Conservation (phyloP, 108 stramenopile genomes). For the Bacterosira constricta region DNA sequence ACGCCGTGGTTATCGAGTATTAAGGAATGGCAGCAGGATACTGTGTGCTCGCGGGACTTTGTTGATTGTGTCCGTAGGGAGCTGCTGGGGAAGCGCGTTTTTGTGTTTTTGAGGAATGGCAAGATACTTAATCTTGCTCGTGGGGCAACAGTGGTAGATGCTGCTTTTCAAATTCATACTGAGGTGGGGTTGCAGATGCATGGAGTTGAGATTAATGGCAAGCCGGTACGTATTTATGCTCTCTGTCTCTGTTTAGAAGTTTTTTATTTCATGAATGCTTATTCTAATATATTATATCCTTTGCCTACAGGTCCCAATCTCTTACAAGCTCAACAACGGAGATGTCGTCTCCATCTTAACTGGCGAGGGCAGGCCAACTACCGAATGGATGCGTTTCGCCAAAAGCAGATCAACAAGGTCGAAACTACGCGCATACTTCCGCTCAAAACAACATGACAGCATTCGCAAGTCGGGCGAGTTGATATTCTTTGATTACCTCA, state of each 20-base stretch:
- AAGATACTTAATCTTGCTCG: constrained; percentile 90
- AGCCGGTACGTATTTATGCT: constrained; percentile 42
- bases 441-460: constrained; percentile 73
- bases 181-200: constrained; percentile 91
- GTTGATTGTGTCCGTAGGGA: constrained; percentile 87
- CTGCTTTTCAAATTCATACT: constrained; percentile 91
- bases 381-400: constrained; percentile 85
- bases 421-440: constrained; percentile 84
- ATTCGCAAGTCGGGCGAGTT: constrained; percentile 75
- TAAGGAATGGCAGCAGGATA: constrained; percentile 91
- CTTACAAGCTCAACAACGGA: constrained; percentile 86
- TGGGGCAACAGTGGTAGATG: constrained; percentile 90
- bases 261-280: background rate
- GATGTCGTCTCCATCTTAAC: constrained; percentile 90
- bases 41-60: constrained; percentile 77
- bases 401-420: constrained; percentile 87
- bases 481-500: constrained; percentile 73
- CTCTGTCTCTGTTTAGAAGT: background rate
- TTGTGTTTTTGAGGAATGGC: constrained; percentile 89
- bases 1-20: constrained; percentile 90
- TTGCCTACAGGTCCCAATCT: constrained; percentile 56
- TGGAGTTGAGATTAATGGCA: constrained; percentile 88
- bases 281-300: background rate
- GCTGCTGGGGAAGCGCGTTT: constrained; percentile 89
- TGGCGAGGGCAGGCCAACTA: constrained; percentile 72